phyloP scores from a whole-genome alignment of 306 rosid species.

The Prunus kanzakura region DNA sequence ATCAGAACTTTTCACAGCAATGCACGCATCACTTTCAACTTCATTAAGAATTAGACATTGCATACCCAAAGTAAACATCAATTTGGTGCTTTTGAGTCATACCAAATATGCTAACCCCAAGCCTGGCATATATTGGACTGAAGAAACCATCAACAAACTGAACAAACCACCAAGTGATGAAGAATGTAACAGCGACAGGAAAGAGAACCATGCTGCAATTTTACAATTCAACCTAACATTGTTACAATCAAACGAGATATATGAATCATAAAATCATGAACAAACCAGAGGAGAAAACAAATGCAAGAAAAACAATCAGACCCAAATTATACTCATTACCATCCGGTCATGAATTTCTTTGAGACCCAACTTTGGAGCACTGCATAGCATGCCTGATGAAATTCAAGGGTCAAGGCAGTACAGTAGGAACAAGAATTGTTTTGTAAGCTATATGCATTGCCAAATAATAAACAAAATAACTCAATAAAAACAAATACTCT shows the following conservation, averaged over 20 bases:
- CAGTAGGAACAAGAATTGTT: background rate
- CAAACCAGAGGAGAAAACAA: background rate
- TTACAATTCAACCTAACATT: constrained; percentile 4
- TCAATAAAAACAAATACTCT: background rate
- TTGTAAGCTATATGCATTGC: background rate
- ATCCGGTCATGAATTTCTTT: constrained; percentile 54
- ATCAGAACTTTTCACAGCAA: background rate
- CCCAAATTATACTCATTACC: constrained; percentile 31
- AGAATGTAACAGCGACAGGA: constrained; percentile 51
- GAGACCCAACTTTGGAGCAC: constrained; percentile 55
- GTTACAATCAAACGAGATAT: constrained; percentile 2
- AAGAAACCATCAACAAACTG: constrained; percentile 47
- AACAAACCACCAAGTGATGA: constrained; percentile 51
- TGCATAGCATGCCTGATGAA: constrained; percentile 50
- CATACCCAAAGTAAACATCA: background rate
- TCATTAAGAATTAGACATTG: background rate
- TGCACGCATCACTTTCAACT: background rate
- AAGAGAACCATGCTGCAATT: constrained; percentile 49
- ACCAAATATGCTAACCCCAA: constrained; percentile 47
- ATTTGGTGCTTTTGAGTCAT: constrained; percentile 9
- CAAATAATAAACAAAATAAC: background rate
- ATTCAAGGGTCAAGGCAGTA: constrained; percentile 5
- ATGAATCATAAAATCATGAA: background rate
- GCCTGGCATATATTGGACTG: constrained; percentile 47
- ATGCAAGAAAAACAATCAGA: background rate